Percentiles rank a stretch among this genome's conserved stretches.
Evolutionary conservation across 805 yeast species (phyloP).

Genomic region (Myxozyma nipponensis): DNA sequence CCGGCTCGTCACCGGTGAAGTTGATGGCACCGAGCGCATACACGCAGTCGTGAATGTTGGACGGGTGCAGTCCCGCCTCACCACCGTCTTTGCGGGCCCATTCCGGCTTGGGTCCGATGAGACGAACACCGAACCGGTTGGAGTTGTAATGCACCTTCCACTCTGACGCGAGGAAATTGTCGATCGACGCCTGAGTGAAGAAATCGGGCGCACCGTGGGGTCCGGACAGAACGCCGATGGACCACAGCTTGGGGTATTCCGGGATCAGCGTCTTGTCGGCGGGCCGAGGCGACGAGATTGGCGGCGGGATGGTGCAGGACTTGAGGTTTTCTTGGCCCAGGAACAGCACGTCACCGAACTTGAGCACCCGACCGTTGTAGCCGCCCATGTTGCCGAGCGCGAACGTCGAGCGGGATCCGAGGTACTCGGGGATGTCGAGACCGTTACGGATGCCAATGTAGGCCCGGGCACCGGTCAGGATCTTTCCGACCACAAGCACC

Average conservation of each 20-base stretch:
- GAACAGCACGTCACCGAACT: slow-evolving; percentile 87
- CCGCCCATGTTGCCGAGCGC: slow-evolving; percentile 92
- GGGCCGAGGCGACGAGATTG: slow-evolving; percentile 58
- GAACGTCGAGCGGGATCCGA: slow-evolving; percentile 95
- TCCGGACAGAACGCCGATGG: slow-evolving; percentile 90
- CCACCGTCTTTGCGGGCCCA: slow-evolving; percentile 98
- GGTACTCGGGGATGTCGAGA: slow-evolving; percentile 86
- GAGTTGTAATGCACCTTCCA: slow-evolving; percentile 98
- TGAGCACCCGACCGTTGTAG: slow-evolving; percentile 84
- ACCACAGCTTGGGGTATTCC: slow-evolving; percentile 59
- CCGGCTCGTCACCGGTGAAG: slow-evolving; percentile 98
- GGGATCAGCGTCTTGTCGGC: slow-evolving; percentile 59
- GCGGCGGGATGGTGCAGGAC: slow-evolving; percentile 67
- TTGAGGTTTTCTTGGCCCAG: slow-evolving; percentile 71
- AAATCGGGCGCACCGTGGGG: slow-evolving; percentile 98
- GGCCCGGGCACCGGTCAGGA: slow-evolving; percentile 79
- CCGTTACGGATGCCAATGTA: slow-evolving; percentile 91
- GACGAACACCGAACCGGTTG: slow-evolving; percentile 91
- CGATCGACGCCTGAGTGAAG: slow-evolving; percentile 69
- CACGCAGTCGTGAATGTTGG: slow-evolving; percentile 97
- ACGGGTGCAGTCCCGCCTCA: slow-evolving; percentile 96
- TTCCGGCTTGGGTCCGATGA: slow-evolving; percentile 90
- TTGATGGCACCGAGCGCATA: slow-evolving; percentile 95
- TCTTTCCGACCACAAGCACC: slow-evolving; percentile 73
- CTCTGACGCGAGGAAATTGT: slow-evolving; percentile 65